Percentiles rank a stretch among this genome's conserved stretches.
Conservation (phyloP, 345 rosid species). For the Eucalyptus shirleyi region DNA sequence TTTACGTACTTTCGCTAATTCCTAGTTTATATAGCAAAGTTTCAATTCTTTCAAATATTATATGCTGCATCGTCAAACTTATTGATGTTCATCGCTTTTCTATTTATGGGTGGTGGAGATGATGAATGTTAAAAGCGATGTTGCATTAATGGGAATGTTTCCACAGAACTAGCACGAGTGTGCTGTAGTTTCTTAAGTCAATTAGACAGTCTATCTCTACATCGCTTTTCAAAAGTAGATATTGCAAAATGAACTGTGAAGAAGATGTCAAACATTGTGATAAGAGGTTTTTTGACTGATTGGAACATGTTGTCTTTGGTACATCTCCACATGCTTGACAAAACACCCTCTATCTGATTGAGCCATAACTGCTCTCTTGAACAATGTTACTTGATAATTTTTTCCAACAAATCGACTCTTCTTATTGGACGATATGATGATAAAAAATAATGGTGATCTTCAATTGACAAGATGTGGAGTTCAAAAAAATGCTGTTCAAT, state of each 20-base stretch:
- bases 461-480: background rate
- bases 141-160: background rate
- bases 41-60: background rate
- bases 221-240: background rate
- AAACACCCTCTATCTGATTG: background rate
- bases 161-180: background rate
- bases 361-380: background rate
- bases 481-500: background rate
- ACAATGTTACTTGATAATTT: background rate
- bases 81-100: background rate
- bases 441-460: background rate
- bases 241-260: background rate
- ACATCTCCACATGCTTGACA: background rate
- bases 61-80: background rate
- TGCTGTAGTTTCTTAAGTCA: background rate
- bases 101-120: background rate
- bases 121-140: background rate
- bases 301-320: background rate
- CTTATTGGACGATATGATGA: background rate
- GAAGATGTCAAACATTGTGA: background rate
- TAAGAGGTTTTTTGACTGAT: background rate
- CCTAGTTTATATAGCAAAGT: background rate
- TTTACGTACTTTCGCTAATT: background rate
- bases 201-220: background rate
- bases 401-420: background rate